Conservation (phyloP, 2,329 filamentous ascomycete genomes). For the Fusarium sp. region DNA sequence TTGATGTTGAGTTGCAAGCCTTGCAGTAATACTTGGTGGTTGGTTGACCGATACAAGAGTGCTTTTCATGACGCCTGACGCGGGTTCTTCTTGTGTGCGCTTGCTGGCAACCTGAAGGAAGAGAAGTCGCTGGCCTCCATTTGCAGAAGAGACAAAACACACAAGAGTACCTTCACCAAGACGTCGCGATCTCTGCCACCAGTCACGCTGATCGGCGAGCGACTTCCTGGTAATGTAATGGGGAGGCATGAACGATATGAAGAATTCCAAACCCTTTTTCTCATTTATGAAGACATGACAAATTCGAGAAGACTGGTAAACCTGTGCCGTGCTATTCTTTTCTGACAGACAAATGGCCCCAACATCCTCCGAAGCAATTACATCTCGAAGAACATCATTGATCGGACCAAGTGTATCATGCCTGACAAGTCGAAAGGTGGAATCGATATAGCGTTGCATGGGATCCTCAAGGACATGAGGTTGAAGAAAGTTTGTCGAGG, state of each 20-base stretch:
- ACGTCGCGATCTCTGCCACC: constrained; percentile 22
- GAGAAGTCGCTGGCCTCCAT: background rate
- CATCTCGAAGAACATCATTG: constrained; percentile 9
- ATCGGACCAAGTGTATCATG: constrained; percentile 18
- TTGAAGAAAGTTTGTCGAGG: constrained; percentile 9
- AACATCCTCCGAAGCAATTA: background rate
- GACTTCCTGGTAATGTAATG: background rate
- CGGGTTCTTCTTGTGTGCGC: background rate
- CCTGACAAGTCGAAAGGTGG: constrained; percentile 19
- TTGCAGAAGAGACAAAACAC: constrained; percentile 6
- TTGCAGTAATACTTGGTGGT: constrained; percentile 8
- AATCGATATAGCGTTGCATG: constrained; percentile 18
- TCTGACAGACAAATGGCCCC: background rate
- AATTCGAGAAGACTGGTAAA: background rate
- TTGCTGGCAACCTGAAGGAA: constrained; percentile 17
- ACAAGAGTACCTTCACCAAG: constrained; percentile 22
- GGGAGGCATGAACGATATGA: background rate
- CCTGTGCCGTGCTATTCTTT: background rate
- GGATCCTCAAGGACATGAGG: constrained; percentile 14
- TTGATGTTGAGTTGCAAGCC: constrained; percentile 5
- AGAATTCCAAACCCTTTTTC: background rate
- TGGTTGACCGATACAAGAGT: background rate
- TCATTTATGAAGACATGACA: background rate
- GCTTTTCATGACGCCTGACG: background rate
- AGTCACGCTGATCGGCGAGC: background rate